Evolutionary conservation across 2,329 filamentous ascomycete species (phyloP).

Genomic region (Fusarium liriodendri): DNA sequence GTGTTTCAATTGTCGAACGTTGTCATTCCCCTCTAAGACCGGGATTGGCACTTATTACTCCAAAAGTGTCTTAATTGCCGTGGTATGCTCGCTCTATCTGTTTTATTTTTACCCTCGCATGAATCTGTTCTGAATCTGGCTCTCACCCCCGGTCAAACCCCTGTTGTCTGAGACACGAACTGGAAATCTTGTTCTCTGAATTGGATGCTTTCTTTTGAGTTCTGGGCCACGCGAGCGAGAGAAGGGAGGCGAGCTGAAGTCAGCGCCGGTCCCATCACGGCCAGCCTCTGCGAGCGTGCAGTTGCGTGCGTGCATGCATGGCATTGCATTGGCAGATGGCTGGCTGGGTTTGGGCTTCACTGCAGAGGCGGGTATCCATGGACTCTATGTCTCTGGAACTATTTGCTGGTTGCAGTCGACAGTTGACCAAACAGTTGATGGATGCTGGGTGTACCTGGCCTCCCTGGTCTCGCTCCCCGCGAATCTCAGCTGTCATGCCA

Average conservation of each 20-base stretch:
- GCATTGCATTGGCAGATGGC: slow-evolving; percentile 6
- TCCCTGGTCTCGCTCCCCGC: slow-evolving; percentile 33
- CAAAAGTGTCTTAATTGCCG: slow-evolving; percentile 42
- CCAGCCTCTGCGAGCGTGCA: slow-evolving; percentile 11
- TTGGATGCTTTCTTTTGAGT: slow-evolving; percentile 27
- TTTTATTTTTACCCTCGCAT: slow-evolving; percentile 36
- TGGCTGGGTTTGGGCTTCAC: slow-evolving; percentile 8
- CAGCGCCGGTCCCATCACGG: slow-evolving; percentile 25
- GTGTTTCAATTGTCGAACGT: slow-evolving; percentile 41
- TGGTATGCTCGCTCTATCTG: slow-evolving; percentile 42
- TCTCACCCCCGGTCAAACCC: slow-evolving; percentile 31
- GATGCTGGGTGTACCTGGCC: not conserved
- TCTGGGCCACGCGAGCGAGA: not conserved
- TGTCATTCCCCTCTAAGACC: slow-evolving; percentile 35
- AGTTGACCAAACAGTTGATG: slow-evolving; percentile 23
- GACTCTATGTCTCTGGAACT: not conserved
- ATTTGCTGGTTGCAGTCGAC: slow-evolving; percentile 17
- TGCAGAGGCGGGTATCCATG: slow-evolving; percentile 8
- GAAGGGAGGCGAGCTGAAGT: slow-evolving; percentile 32
- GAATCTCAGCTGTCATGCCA: slow-evolving; percentile 32
- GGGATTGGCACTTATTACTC: slow-evolving; percentile 33
- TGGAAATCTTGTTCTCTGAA: slow-evolving; percentile 5
- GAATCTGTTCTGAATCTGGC: slow-evolving; percentile 37
- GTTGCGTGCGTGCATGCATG: not conserved
- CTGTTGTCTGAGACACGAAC: slow-evolving; percentile 31